These are phyloP conservation scores for Syzygium syzygioides DNA, from an alignment of 441 rosid genomes.

Conservation along the genomic window DNA sequence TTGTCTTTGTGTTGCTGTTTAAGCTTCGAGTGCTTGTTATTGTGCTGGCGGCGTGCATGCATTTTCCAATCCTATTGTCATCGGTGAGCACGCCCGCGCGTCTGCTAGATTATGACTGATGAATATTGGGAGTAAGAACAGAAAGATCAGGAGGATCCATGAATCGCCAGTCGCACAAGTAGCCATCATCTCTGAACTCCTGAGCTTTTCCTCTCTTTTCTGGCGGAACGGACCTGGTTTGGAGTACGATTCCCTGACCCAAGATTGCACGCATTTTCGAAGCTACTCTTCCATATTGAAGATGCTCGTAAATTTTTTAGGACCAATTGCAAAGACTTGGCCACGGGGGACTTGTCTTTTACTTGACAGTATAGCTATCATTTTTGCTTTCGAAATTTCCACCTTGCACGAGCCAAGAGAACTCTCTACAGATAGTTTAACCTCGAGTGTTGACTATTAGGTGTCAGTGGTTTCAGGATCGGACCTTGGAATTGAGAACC, in stretches of 20 bases:
- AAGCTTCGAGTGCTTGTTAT: not conserved
- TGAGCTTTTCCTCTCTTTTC: not conserved
- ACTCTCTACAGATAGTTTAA: not conserved
- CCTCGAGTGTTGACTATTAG: not conserved
- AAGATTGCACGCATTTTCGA: not conserved
- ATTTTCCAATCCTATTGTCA: not conserved
- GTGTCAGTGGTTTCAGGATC: too few relatives aligned
- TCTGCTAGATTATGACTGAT: not conserved
- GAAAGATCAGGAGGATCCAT: not conserved
- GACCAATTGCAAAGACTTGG: not conserved
- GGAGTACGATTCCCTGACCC: not conserved
- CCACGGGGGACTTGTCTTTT: not conserved
- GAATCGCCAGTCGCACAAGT: not conserved
- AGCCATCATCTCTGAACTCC: not conserved
- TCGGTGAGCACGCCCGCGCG: not conserved
- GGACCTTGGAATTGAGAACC: too few relatives aligned
- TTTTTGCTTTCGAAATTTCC: not conserved
- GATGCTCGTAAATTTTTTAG: not conserved
- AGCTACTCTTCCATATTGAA: not conserved
- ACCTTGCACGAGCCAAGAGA: not conserved
- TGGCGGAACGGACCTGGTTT: not conserved
- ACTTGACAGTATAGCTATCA: not conserved
- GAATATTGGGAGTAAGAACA: not conserved
- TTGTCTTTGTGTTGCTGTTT: not conserved
- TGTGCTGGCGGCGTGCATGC: not conserved